phyloP scores from a whole-genome alignment of 225 moss, liverwort and hornwort species.

The Physcomitrellopsis africana region DNA sequence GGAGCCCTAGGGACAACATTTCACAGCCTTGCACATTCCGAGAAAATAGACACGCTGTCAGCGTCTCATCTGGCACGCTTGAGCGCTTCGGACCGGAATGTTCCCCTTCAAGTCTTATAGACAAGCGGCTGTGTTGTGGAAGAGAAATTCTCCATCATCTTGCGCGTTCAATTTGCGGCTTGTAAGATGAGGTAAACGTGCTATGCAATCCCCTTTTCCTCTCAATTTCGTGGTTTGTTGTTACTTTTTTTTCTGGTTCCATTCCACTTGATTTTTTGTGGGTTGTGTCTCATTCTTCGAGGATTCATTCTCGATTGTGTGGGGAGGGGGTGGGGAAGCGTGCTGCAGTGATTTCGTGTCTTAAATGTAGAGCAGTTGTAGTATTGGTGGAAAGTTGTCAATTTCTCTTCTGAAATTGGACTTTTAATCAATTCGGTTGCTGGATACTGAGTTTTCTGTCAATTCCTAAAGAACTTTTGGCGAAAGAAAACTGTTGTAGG shows the following conservation, averaged over 20 bases:
- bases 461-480: background rate
- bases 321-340: too few species aligned
- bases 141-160: background rate
- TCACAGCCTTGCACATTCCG: background rate
- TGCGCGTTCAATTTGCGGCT: background rate
- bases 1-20: conserved; percentile 6
- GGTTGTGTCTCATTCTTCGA: too few species aligned
- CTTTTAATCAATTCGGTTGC: background rate
- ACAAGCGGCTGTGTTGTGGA: too few species aligned
- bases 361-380: too few species aligned
- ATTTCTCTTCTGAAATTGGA: background rate
- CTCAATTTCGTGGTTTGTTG: background rate
- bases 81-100: background rate
- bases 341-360: too few species aligned
- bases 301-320: too few species aligned
- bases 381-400: background rate
- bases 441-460: background rate
- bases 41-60: background rate
- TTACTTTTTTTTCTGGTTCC: background rate
- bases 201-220: background rate
- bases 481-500: background rate
- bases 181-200: conserved; percentile 22
- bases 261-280: too few species aligned
- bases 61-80: background rate
- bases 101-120: background rate